Evolutionary conservation across 2,329 filamentous ascomycete genomes (phyloP).

Genomic region (Colletotrichum nymphaeae): DNA sequence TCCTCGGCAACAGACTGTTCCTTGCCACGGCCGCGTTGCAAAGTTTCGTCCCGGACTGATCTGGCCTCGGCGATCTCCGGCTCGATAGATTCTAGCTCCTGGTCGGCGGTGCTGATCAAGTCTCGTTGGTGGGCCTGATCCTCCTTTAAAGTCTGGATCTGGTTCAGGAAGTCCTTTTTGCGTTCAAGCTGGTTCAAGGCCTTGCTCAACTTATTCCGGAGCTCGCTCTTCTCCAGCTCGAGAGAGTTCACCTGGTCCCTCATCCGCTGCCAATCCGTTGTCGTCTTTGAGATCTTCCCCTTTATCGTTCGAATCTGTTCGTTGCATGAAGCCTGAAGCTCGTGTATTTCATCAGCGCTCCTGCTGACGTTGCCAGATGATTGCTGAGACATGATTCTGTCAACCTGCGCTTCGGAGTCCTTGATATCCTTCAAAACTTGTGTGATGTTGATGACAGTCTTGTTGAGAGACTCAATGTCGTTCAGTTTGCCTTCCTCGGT

Average conservation of each 20-base stretch:
- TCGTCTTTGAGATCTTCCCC: slow-evolving; percentile 72
- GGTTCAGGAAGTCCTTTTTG: slow-evolving; percentile 76
- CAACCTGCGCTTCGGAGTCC: slow-evolving; percentile 78
- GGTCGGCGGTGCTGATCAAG: slow-evolving; percentile 75
- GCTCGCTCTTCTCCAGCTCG: slow-evolving; percentile 82
- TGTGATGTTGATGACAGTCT: slow-evolving; percentile 80
- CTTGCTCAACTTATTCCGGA: slow-evolving; percentile 77
- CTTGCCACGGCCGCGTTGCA: slow-evolving; percentile 75
- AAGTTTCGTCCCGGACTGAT: slow-evolving; percentile 80
- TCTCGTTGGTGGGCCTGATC: slow-evolving; percentile 77
- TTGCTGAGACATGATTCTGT: slow-evolving; percentile 81
- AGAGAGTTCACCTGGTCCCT: slow-evolving; percentile 75
- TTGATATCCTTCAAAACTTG: slow-evolving; percentile 79
- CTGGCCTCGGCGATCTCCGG: slow-evolving; percentile 83
- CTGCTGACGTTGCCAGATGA: slow-evolving; percentile 73
- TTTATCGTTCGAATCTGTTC: slow-evolving; percentile 77
- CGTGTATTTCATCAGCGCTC: slow-evolving; percentile 86
- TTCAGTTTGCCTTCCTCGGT: slow-evolving; percentile 73
- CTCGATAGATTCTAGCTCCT: slow-evolving; percentile 77
- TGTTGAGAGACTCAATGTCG: slow-evolving; percentile 80
- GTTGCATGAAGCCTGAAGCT: slow-evolving; percentile 74
- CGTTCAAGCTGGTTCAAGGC: slow-evolving; percentile 83
- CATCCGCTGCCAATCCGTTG: slow-evolving; percentile 76
- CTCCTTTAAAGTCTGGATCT: slow-evolving; percentile 79
- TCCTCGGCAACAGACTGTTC: slow-evolving; percentile 79